Percentiles rank a stretch among this genome's conserved stretches.
Conservation (phyloP, 129 eudicot genomes). For the Heracleum sosnowskyi region DNA sequence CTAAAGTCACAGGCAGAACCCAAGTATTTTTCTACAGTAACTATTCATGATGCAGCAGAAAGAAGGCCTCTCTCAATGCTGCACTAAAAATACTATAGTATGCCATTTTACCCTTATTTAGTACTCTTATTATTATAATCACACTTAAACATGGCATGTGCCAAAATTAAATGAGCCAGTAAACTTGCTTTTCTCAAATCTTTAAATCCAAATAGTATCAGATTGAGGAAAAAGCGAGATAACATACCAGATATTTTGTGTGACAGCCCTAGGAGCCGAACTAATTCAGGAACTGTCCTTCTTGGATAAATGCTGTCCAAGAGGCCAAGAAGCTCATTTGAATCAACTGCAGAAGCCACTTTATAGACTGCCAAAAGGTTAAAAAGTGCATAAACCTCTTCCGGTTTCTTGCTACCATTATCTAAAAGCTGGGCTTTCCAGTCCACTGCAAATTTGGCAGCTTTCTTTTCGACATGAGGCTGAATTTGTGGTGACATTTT, state of each 20-base stretch:
- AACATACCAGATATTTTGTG: slow-evolving; percentile 8
- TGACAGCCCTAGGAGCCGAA: slow-evolving; percentile 2
- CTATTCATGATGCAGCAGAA: background rate
- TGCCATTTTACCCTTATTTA: background rate
- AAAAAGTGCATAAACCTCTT: background rate
- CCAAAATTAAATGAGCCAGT: background rate
- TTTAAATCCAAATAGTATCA: background rate
- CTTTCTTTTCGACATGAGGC: slow-evolving; percentile 7
- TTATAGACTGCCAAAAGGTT: slow-evolving; percentile 3
- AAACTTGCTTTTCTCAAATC: background rate
- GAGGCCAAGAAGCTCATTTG: slow-evolving; percentile 8
- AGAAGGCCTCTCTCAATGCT: background rate
- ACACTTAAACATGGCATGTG: background rate
- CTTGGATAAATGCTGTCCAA: background rate
- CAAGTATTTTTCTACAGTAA: background rate
- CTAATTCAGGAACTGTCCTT: background rate
- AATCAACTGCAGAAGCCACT: slow-evolving; percentile 11
- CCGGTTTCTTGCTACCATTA: background rate
- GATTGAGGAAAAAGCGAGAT: background rate
- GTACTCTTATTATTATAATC: too few relatives aligned
- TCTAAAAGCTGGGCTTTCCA: background rate
- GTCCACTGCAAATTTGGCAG: slow-evolving; percentile 12
- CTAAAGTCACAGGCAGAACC: background rate
- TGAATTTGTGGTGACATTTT: background rate
- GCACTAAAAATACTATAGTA: background rate